Evolutionary conservation across 768 basidiomycete species (phyloP), one percentile per base, ranked within the genome.

Genomic region (Leccinum barrowsii): DNA sequence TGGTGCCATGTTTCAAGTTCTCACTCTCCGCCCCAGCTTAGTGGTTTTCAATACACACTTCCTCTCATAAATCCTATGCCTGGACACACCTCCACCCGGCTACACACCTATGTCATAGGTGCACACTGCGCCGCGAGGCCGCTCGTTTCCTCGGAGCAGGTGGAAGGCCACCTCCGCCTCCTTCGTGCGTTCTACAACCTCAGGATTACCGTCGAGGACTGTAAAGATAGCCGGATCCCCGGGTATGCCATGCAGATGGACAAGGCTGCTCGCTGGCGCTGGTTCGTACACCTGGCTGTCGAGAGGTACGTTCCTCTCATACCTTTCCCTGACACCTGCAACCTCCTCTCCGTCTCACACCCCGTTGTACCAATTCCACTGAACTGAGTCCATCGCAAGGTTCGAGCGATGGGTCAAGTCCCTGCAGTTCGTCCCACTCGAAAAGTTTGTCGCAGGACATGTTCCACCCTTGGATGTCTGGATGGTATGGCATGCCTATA

Each of bases 401-500:
- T 78, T 77, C 48, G 67, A 76, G 37, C 66, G 60, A 17, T 77
- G 76, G 76, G 61, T 70, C 21, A 50, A 50, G 22, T 68, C 63
- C 4, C 49, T 73, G 54, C 56, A 64, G 42, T 60, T 63, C 51
- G 67, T 64, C 46, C 47, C 64, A 3, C 58, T 73, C 10, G 70
- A 67, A 52, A 62, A 59, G 35, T 73, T 73, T 34, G 57, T 74
- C 32, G 24, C 55, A 22, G 56, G 52, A 4, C 62, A 73, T 11
- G 47, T 74, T 15, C 76, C 76, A 0, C 76, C 76, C 12, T 28
- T 75, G 30, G 77, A 77, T 42, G 76, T 77, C 22, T 72, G 73
- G 68, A 76, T 77, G 75, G 73, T 77, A 19, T 76, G 77, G 73
- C 76, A 77, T 19, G 77, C 76, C 1, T 78, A 78, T 63, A 19